Evolutionary conservation across 441 rosid genomes (phyloP).

Genomic region (Eutrema salsugineum): DNA sequence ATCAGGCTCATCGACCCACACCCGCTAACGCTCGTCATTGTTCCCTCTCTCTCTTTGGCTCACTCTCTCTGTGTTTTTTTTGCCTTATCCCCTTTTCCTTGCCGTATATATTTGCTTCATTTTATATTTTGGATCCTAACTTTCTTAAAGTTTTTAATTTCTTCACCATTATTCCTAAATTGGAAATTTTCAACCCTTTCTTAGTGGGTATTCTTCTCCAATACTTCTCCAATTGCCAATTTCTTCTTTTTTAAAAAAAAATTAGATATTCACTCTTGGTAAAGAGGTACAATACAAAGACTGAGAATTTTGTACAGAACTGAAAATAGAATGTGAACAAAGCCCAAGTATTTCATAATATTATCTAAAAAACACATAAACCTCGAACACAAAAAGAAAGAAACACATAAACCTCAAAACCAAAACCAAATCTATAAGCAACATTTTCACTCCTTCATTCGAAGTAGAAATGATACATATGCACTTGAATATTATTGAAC

Average conservation of each 20-base stretch:
- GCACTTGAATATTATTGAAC: too few species aligned
- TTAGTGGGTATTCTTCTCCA: neutral
- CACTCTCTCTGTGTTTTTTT: neutral
- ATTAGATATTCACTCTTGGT: too few species aligned
- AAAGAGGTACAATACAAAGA: too few species aligned
- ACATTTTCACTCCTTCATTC: too few species aligned
- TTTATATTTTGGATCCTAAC: neutral
- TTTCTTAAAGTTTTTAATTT: neutral
- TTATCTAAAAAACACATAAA: too few species aligned
- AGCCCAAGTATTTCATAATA: too few species aligned
- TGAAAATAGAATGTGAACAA: too few species aligned
- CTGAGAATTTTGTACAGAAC: too few species aligned
- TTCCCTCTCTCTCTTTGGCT: neutral
- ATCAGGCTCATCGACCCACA: constrained; percentile 24
- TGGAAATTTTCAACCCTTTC: neutral
- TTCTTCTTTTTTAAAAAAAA: neutral
- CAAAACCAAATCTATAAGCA: too few species aligned
- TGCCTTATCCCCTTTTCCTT: constrained; percentile 26
- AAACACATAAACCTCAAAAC: too few species aligned
- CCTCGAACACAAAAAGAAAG: too few species aligned
- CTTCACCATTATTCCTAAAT: neutral
- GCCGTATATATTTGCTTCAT: constrained; percentile 16
- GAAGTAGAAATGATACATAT: too few species aligned
- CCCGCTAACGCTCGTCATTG: constrained; percentile 31
- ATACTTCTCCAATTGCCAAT: neutral